phyloP scores from a whole-genome alignment of 2,329 filamentous ascomycete species.

The Fusarium solani-melongenae region DNA sequence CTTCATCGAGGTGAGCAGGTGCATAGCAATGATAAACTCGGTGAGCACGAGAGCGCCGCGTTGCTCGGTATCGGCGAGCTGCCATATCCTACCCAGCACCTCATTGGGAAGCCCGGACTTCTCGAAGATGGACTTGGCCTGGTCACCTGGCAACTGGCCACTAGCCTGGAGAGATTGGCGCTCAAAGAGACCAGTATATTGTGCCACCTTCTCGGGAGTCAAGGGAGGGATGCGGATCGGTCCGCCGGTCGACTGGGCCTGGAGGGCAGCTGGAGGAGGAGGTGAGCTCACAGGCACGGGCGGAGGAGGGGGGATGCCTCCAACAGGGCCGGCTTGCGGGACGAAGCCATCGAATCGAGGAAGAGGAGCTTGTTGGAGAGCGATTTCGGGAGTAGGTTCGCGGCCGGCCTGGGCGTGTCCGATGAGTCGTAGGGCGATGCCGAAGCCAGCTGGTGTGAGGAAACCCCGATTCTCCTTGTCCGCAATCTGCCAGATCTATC shows the following conservation, averaged over 20 bases:
- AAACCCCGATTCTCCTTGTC: conserved; percentile 97
- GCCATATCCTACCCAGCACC: conserved; percentile 94
- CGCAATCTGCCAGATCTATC: conserved; percentile 97
- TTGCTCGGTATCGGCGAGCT: conserved; percentile 92
- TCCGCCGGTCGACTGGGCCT: conserved; percentile 70
- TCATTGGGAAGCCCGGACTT: conserved; percentile 91
- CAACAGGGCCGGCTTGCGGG: conserved; percentile 47
- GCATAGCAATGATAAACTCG: conserved; percentile 99
- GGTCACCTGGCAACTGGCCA: conserved; percentile 79
- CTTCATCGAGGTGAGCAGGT: conserved; percentile 92
- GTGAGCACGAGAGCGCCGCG: conserved; percentile 86
- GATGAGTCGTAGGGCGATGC: conserved; percentile 91
- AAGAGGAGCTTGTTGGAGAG: conserved; percentile 86
- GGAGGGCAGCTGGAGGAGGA: conserved; percentile 62
- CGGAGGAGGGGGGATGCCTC: conserved; percentile 58
- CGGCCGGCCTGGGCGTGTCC: conserved; percentile 93
- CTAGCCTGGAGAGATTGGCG: conserved; percentile 80
- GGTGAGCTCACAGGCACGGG: conserved; percentile 48
- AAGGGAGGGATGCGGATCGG: conserved; percentile 90
- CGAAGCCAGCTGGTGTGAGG: conserved; percentile 91
- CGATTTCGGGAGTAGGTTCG: conserved; percentile 83
- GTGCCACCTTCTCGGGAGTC: conserved; percentile 86
- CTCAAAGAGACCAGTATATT: conserved; percentile 92
- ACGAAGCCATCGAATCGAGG: conserved; percentile 88
- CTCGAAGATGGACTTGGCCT: conserved; percentile 94